Conservation (phyloP, 805 yeast genomes). For the Cyberlindnera sargentensis region DNA sequence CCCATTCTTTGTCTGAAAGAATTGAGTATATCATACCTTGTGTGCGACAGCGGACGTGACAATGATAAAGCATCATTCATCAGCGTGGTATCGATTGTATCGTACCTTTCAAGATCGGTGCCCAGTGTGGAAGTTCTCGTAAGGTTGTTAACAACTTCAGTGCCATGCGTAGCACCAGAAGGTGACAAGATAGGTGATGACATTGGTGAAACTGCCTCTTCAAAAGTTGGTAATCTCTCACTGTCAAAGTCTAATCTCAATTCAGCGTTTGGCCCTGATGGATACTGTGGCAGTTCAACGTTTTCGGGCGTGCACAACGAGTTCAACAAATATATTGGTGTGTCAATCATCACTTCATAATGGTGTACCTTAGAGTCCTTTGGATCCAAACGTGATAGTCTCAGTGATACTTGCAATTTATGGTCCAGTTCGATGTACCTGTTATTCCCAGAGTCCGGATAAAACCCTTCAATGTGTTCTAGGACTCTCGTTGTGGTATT, state of each 20-base stretch:
- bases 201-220: constrained; percentile 52
- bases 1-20: constrained; percentile 8
- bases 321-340: constrained; percentile 56
- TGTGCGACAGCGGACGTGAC: constrained; percentile 4
- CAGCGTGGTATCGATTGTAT: no score
- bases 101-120: not conserved
- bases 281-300: constrained; percentile 32
- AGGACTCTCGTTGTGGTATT: constrained; percentile 7
- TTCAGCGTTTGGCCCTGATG: constrained; percentile 3
- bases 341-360: constrained; percentile 74
- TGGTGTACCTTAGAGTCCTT: constrained; percentile 49
- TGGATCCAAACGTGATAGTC: constrained; percentile 59
- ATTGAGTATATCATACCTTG: constrained; percentile 10
- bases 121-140: constrained; percentile 18
- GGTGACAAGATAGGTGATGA: constrained; percentile 20
- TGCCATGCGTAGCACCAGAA: constrained; percentile 5
- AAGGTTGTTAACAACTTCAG: constrained; percentile 14
- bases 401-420: constrained; percentile 60
- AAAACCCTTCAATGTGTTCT: constrained; percentile 14
- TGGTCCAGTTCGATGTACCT: constrained; percentile 59
- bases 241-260: constrained; percentile 5
- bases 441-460: constrained; percentile 53
- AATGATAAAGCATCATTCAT: no score
- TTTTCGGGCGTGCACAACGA: constrained; percentile 31
- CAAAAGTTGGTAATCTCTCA: constrained; percentile 50